Percentiles rank a stretch among this genome's conserved stretches.
Evolutionary conservation across 202 grass and related monocot species (phyloP).

Genomic region (Digitaria exilis): DNA sequence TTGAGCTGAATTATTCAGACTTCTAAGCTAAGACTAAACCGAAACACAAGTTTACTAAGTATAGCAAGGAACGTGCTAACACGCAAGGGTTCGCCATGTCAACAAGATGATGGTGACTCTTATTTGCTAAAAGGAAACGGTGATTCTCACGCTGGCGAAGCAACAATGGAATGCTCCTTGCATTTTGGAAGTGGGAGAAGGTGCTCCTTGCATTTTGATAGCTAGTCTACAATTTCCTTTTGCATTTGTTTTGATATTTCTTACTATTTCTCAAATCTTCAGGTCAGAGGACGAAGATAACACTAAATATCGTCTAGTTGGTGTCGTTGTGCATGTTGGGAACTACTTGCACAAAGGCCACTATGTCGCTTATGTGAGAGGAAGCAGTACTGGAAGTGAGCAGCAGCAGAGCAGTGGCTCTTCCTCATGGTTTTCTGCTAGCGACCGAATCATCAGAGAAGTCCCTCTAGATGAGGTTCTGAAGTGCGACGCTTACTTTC

Average conservation of each 20-base stretch:
- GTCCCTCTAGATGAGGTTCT: slow-evolving; percentile 51
- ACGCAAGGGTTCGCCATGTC: too few species aligned
- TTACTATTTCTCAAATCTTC: slow-evolving; percentile 21
- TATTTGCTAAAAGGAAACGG: too few species aligned
- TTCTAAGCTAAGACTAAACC: too few species aligned
- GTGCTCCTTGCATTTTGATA: not conserved
- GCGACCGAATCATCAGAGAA: slow-evolving; percentile 44
- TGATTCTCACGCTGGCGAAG: too few species aligned
- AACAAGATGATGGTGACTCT: too few species aligned
- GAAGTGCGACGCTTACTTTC: slow-evolving; percentile 53
- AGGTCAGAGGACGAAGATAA: slow-evolving; percentile 46
- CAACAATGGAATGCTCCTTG: not conserved
- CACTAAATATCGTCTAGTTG: slow-evolving; percentile 49
- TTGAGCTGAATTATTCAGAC: too few species aligned
- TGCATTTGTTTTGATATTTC: not conserved
- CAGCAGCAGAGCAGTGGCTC: not conserved
- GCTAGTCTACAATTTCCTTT: not conserved
- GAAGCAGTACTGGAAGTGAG: not conserved
- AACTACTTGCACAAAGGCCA: not conserved
- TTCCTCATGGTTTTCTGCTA: slow-evolving; percentile 51
- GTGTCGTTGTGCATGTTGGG: slow-evolving; percentile 54
- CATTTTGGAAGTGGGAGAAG: not conserved
- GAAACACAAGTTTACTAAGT: too few species aligned
- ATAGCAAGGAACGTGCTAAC: too few species aligned
- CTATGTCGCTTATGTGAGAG: slow-evolving; percentile 58